Base-by-base conservation (phyloP, 768 basidiomycete species). In the Leccinellum albellum region DNA sequence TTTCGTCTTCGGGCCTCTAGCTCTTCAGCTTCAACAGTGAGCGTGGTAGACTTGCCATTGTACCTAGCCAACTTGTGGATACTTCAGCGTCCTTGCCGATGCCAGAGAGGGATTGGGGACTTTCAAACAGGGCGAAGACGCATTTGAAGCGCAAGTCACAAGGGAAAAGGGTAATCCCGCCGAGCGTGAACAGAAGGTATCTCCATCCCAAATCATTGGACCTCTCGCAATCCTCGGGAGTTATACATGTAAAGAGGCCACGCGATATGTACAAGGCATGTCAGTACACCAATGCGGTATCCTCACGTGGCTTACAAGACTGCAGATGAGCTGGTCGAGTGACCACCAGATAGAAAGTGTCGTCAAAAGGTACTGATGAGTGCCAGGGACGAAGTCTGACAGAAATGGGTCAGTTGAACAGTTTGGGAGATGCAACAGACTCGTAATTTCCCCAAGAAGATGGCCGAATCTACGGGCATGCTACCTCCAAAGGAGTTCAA, bases 121-220 rank as follows among this genome's bases (percentile, higher is more conserved):
- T 83, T 61, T 85, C 83, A 48, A 81, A 67, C 14, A 85, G 73
- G 26, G 70, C 68, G 70, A 86, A 85, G 26, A 74, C 61, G 64
- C 82, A 79, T n/a, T n/a, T n/a, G 68, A 82, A 77, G 40, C 83
- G 80, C 58, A 81, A 56, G 12, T 64, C 72, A 76, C 81, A 84
- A n/a, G 83, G 67, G 52, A 83, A 56, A 33, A 86, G 72, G 26
- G 77, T 82, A 40, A 84, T 58, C 9, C 75, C 82, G 3, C 84
- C 82, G 37, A 84, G 76, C 0, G 75, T 74, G 65, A 82, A 78
- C 31, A 84, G 69, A 24, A 84, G 76, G 63, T 85, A 85, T 28
- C 85, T 74, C 84, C 85, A 86, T 21, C 85, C 84, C 83, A 82
- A 84, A 60, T 85, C 85, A n/a, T 79, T 60, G 3, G 73, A 66